phyloP scores from a whole-genome alignment of 345 rosid species.

The Leavenworthia alabamica region DNA sequence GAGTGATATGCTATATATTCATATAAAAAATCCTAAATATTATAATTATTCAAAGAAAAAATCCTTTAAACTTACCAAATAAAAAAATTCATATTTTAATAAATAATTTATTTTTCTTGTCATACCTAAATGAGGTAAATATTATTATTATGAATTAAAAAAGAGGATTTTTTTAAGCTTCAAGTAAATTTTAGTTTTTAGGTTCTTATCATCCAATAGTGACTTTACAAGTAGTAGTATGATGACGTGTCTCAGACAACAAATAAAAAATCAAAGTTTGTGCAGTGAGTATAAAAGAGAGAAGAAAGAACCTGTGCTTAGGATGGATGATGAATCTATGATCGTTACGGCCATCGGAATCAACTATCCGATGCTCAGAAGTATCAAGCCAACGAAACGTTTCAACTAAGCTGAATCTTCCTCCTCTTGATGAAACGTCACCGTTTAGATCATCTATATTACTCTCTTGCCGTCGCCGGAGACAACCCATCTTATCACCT shows the following conservation, averaged over 20 bases:
- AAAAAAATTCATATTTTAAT: no score
- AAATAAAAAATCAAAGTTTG: no score
- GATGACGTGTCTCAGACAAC: no score
- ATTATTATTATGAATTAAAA: not conserved
- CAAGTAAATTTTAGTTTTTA: not conserved
- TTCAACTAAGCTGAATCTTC: conserved; percentile 42
- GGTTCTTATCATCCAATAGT: not conserved
- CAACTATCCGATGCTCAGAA: conserved; percentile 27
- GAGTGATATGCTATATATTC: no score
- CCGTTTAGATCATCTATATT: conserved; percentile 32
- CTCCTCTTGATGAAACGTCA: conserved; percentile 38
- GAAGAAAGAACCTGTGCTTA: conserved; percentile 48
- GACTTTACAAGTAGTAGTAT: not conserved
- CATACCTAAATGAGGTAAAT: no score
- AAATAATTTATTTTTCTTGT: no score
- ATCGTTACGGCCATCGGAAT: conserved; percentile 29
- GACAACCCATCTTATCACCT: conserved; percentile 21
- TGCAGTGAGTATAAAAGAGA: not conserved
- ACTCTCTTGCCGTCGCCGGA: conserved; percentile 27
- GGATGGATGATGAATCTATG: conserved; percentile 51
- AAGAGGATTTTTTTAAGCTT: not conserved
- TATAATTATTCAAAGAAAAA: no score
- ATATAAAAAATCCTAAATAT: not conserved
- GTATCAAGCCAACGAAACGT: conserved; percentile 38
- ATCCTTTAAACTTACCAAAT: not conserved